These are phyloP conservation scores for Brasilioporus rufonigricans DNA, from an alignment of 768 basidiomycete genomes.

Conservation along the genomic window DNA sequence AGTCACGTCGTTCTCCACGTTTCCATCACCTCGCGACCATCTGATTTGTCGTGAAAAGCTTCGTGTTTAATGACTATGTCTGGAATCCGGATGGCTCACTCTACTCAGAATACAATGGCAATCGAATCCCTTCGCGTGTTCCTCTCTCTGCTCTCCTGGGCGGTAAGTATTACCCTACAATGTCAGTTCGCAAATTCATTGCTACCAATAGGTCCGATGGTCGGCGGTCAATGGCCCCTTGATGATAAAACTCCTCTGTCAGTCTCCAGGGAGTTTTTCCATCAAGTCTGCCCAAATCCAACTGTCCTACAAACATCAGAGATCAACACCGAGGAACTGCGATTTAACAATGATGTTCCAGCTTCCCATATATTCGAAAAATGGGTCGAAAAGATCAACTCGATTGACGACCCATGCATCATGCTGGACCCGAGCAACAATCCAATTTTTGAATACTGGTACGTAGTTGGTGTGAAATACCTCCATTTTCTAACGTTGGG, in stretches of 20 bases:
- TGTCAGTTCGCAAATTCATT: neutral
- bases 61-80: constrained; percentile 43
- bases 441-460: constrained; percentile 39
- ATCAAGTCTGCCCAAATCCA: constrained; percentile 40
- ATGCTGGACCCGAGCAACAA: constrained; percentile 27
- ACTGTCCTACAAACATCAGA: constrained; percentile 31
- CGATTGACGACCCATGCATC: constrained; percentile 39
- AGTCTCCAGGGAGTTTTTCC: constrained; percentile 37
- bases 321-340: constrained; percentile 29
- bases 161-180: constrained; percentile 25
- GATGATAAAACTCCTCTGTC: constrained; percentile 34
- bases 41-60: constrained; percentile 26
- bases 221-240: constrained; percentile 37
- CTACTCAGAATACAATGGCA: constrained; percentile 38
- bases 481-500: neutral
- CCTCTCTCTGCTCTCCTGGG: constrained; percentile 41
- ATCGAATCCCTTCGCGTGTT: constrained; percentile 38
- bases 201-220: constrained; percentile 37
- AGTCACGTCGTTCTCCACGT: neutral
- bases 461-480: constrained; percentile 3
- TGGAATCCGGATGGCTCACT: constrained; percentile 37
- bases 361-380: constrained; percentile 33
- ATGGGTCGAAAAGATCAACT: constrained; percentile 37
- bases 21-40: neutral
- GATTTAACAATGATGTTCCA: constrained; percentile 24